Evolutionary conservation across 148 eudicot species (phyloP).

Genomic region (Chenopodium formosanum): DNA sequence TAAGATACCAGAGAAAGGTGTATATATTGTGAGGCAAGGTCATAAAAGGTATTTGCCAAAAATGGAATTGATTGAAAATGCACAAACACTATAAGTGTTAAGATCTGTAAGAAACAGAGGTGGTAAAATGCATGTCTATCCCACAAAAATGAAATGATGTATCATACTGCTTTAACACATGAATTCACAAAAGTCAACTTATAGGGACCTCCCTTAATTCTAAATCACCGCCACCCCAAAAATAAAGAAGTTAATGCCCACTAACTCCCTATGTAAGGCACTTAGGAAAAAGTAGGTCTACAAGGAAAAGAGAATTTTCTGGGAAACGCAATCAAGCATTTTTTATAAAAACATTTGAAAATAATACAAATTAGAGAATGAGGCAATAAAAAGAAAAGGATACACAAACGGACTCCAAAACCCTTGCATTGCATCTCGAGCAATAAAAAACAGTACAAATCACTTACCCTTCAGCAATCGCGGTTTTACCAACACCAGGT

Average conservation of each 20-base stretch:
- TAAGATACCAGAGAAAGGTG: no score
- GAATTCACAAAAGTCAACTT: background rate
- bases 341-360: background rate
- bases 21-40: no score
- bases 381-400: background rate
- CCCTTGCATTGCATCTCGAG: background rate
- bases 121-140: background rate
- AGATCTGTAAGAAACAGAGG: no score
- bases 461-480: slow-evolving; percentile 86
- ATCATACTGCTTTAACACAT: background rate
- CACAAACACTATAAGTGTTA: no score
- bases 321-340: background rate
- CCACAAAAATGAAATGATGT: background rate
- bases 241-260: background rate
- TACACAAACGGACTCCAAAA: background rate
- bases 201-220: background rate
- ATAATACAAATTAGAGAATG: background rate
- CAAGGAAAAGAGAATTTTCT: background rate
- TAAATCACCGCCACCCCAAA: background rate
- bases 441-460: background rate
- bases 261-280: background rate
- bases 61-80: no score
- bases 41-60: no score
- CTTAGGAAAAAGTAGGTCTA: background rate
- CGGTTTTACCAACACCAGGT: slow-evolving; percentile 99